A percentile compares a stretch with the other conserved stretches of the same genome.
Evolutionary conservation across 2,329 filamentous ascomycete species (phyloP).

Genomic region (Fusarium transvaalense): DNA sequence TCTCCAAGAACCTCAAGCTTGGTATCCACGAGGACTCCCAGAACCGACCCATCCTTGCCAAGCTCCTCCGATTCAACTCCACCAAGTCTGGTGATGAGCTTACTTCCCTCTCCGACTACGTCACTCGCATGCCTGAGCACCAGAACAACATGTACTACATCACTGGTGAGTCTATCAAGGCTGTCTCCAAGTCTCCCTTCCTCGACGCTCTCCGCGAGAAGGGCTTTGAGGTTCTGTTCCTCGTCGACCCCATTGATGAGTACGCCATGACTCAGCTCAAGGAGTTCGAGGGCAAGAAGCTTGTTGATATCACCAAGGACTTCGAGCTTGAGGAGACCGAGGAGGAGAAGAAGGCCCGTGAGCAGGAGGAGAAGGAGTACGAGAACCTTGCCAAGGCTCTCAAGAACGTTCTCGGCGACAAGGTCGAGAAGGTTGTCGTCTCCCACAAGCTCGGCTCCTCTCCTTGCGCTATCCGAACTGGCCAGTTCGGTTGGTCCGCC

Average conservation of each 20-base stretch:
- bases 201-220: slow-evolving; percentile 98
- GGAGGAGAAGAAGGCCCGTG: slow-evolving; percentile 96
- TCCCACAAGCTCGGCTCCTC: slow-evolving; percentile 95
- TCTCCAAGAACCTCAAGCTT: slow-evolving; percentile 99
- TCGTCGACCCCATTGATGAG: slow-evolving; percentile 99
- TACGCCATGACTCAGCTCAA: slow-evolving; percentile 99
- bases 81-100: slow-evolving; percentile 98
- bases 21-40: slow-evolving; percentile 99
- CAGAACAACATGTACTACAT: slow-evolving; percentile 99
- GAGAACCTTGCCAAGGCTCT: slow-evolving; percentile 94
- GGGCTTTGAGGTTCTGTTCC: slow-evolving; percentile 99
- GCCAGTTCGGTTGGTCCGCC: slow-evolving; percentile 99
- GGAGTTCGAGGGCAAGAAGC: slow-evolving; percentile 99
- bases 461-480: slow-evolving; percentile 98
- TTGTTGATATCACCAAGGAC: slow-evolving; percentile 99
- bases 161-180: slow-evolving; percentile 99
- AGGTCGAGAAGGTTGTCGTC: slow-evolving; percentile 99
- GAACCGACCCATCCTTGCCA: slow-evolving; percentile 92
- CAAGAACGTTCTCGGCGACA: slow-evolving; percentile 99
- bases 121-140: slow-evolving; percentile 99
- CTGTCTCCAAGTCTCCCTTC: slow-evolving; percentile 98
- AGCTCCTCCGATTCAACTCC: slow-evolving; percentile 98
- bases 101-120: slow-evolving; percentile 96
- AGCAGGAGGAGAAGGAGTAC: slow-evolving; percentile 98
- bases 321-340: slow-evolving; percentile 99